These are phyloP conservation scores for Dipodascopsis uninucleata DNA, from an alignment of 805 yeast species.

Conservation along the genomic window DNA sequence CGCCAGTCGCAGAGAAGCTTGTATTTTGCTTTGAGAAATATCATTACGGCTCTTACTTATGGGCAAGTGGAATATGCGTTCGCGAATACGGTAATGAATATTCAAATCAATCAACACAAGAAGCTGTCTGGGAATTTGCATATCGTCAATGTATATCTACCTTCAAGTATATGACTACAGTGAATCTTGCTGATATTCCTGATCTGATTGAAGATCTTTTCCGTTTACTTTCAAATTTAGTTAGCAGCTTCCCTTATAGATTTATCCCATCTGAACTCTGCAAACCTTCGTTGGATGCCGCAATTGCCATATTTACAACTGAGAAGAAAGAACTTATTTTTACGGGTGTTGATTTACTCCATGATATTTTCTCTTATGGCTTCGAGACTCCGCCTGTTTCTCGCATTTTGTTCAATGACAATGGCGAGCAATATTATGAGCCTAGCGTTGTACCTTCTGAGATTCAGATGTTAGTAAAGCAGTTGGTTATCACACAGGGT, in stretches of 20 bases:
- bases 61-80: constrained; percentile 77
- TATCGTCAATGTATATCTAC: constrained; percentile 61
- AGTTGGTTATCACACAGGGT: constrained; percentile 54
- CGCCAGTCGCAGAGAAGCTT: constrained; percentile 61
- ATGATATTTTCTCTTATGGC: constrained; percentile 85
- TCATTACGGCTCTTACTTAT: constrained; percentile 75
- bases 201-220: constrained; percentile 85
- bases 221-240: constrained; percentile 70
- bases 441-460: constrained; percentile 52
- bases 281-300: constrained; percentile 52
- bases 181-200: constrained; percentile 41
- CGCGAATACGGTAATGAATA: constrained; percentile 64
- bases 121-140: constrained; percentile 71
- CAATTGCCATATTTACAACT: constrained; percentile 51
- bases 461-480: constrained; percentile 49
- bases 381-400: constrained; percentile 76
- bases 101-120: constrained; percentile 46
- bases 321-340: constrained; percentile 70
- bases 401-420: constrained; percentile 41
- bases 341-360: constrained; percentile 67
- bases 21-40: constrained; percentile 67
- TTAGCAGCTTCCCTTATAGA: constrained; percentile 67
- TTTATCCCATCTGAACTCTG: constrained; percentile 44
- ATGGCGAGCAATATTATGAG: constrained; percentile 7
- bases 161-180: constrained; percentile 42